Evolutionary conservation across 768 basidiomycete genomes (phyloP).

Genomic region (Mycena filopes): DNA sequence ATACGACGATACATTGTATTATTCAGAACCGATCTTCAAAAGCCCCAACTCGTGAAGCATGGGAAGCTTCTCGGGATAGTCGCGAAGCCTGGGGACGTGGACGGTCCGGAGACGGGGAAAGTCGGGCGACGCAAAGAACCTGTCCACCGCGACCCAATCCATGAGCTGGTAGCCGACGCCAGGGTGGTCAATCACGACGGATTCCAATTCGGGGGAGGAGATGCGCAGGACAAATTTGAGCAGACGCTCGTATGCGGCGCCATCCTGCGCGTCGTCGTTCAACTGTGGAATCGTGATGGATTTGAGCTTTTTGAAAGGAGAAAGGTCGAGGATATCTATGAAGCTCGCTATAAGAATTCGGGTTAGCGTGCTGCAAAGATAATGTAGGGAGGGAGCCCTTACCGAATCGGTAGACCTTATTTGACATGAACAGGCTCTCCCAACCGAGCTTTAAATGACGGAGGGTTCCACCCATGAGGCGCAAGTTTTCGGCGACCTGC

Average conservation of each 20-base stretch:
- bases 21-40: too few species aligned
- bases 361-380: not conserved
- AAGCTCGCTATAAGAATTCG: not conserved
- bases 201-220: not conserved
- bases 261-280: conserved; percentile 3
- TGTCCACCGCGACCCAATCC: conserved; percentile 10
- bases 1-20: too few species aligned
- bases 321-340: not conserved
- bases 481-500: not conserved
- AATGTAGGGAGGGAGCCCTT: not conserved
- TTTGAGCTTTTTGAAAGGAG: not conserved
- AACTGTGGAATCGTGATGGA: not conserved
- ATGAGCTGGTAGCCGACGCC: conserved; percentile 1
- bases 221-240: conserved; percentile 9
- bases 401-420: not conserved
- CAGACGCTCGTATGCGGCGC: not conserved
- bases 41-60: not conserved
- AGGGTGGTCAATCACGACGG: not conserved
- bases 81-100: not conserved
- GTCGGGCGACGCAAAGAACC: conserved; percentile 1
- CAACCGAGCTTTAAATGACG: not conserved
- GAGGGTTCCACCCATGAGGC: not conserved
- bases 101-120: conserved; percentile 8
- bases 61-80: conserved; percentile 7
- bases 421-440: not conserved